These are phyloP conservation scores for Chenopodium album DNA, from an alignment of 148 eudicot species.

Conservation along the genomic window DNA sequence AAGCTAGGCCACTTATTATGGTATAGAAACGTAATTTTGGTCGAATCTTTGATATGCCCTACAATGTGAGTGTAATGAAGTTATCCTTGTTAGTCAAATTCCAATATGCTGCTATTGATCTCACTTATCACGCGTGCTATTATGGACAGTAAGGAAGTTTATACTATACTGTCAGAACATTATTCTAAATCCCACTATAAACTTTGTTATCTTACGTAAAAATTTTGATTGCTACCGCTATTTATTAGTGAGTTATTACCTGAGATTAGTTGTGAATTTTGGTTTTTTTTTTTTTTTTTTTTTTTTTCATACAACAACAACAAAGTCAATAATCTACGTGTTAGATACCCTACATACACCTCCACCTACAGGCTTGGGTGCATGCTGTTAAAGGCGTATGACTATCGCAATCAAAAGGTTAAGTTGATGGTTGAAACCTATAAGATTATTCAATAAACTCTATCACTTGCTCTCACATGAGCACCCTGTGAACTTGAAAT, in stretches of 20 bases:
- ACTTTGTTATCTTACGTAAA: neutral
- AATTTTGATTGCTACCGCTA: neutral
- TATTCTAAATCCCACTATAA: neutral
- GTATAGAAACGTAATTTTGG: conserved; percentile 7
- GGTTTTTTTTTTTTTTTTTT: no score
- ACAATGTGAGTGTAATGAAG: conserved; percentile 4
- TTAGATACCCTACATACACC: no score
- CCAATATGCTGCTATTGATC: neutral
- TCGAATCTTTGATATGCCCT: conserved; percentile 21
- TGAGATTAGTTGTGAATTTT: no score
- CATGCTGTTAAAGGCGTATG: no score
- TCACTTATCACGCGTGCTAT: conserved; percentile 27
- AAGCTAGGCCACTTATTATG: neutral
- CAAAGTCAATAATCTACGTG: no score
- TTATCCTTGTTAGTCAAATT: conserved; percentile 6
- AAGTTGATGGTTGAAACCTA: no score
- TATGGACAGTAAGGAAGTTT: conserved; percentile 11
- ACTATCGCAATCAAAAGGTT: no score
- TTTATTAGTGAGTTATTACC: neutral
- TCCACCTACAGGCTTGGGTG: no score
- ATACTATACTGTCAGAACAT: conserved; percentile 15
- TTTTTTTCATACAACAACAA: no score
- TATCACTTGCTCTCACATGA: no score
- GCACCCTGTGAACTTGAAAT: no score
- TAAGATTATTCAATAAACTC: no score